phyloP scores from a whole-genome alignment of 2,329 filamentous ascomycete species.

The Daldinia sp. region DNA sequence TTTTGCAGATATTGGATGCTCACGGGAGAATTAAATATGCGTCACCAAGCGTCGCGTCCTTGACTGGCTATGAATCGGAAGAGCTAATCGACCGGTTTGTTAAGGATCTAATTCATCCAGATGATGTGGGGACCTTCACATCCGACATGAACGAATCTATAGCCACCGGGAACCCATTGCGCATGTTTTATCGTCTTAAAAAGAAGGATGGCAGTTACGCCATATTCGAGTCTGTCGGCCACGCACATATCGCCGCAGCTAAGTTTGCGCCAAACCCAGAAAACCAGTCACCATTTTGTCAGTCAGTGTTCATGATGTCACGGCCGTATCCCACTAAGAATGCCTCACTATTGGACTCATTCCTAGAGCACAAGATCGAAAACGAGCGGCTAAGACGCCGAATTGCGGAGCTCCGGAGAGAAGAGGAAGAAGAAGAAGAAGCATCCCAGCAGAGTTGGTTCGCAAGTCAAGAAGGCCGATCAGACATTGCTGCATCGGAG shows the following conservation, averaged over 20 bases:
- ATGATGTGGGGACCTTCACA: conserved; percentile 83
- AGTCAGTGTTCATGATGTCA: conserved; percentile 93
- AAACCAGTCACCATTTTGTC: conserved; percentile 75
- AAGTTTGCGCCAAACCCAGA: conserved; percentile 68
- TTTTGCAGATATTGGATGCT: conserved; percentile 85
- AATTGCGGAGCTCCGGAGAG: conserved; percentile 83
- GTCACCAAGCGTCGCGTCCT: conserved; percentile 76
- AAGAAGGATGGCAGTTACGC: conserved; percentile 74
- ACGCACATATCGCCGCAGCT: conserved; percentile 83
- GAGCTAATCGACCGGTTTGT: conserved; percentile 80
- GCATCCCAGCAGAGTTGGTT: conserved; percentile 69
- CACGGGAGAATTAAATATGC: conserved; percentile 85
- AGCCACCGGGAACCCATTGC: conserved; percentile 77
- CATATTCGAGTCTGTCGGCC: conserved; percentile 92
- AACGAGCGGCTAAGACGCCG: conserved; percentile 86
- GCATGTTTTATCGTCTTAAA: conserved; percentile 87
- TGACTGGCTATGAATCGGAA: conserved; percentile 78
- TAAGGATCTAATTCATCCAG: conserved; percentile 83
- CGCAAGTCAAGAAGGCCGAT: conserved; percentile 64
- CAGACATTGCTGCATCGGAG: conserved; percentile 62
- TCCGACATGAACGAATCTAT: conserved; percentile 91
- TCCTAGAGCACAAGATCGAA: conserved; percentile 95
- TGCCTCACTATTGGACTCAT: conserved; percentile 84
- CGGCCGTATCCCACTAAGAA: conserved; percentile 91
- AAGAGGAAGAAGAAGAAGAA: conserved; percentile 86